phyloP scores from a whole-genome alignment of 352 stramenopile species.

The Globisporangium megalacanthum region DNA sequence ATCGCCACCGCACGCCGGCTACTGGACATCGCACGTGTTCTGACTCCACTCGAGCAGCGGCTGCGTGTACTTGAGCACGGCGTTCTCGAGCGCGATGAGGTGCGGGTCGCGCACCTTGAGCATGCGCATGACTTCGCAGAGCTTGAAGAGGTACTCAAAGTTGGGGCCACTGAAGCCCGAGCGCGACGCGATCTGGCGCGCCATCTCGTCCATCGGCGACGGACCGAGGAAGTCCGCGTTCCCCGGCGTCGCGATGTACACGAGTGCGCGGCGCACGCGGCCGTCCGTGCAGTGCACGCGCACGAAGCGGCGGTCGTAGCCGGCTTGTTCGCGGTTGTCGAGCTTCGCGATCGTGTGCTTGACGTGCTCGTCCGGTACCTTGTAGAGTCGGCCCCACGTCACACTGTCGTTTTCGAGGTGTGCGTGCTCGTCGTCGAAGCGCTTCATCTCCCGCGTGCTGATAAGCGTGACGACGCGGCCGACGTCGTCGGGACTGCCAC shows the following conservation, averaged over 20 bases:
- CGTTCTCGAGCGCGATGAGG: conserved; percentile 62
- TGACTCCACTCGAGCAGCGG: conserved; percentile 2
- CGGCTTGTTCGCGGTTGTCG: conserved; percentile 80
- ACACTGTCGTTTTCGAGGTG: conserved; percentile 55
- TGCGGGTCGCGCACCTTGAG: conserved; percentile 73
- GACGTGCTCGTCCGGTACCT: conserved; percentile 77
- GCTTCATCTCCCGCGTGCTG: conserved; percentile 64
- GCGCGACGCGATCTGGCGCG: conserved; percentile 68
- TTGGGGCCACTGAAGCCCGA: conserved; percentile 72
- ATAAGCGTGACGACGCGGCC: conserved; percentile 87
- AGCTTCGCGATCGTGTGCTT: conserved; percentile 68
- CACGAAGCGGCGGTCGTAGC: conserved; percentile 75
- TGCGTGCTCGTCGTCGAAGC: conserved; percentile 69
- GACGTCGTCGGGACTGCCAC: conserved; percentile 64
- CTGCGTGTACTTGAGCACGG: conserved; percentile 44
- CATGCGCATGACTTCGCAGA: conserved; percentile 75
- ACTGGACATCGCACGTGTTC: conserved; percentile 5
- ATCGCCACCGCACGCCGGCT: no score
- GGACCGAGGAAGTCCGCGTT: conserved; percentile 84
- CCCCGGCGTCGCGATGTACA: conserved; percentile 82
- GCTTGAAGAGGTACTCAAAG: conserved; percentile 80
- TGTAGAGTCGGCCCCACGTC: conserved; percentile 85
- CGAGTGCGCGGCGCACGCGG: conserved; percentile 52
- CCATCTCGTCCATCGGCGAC: conserved; percentile 64
- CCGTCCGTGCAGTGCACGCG: conserved; percentile 76